These are phyloP conservation scores for Canna indica DNA, from an alignment of 176 grass and related monocot species.

Conservation along the genomic window DNA sequence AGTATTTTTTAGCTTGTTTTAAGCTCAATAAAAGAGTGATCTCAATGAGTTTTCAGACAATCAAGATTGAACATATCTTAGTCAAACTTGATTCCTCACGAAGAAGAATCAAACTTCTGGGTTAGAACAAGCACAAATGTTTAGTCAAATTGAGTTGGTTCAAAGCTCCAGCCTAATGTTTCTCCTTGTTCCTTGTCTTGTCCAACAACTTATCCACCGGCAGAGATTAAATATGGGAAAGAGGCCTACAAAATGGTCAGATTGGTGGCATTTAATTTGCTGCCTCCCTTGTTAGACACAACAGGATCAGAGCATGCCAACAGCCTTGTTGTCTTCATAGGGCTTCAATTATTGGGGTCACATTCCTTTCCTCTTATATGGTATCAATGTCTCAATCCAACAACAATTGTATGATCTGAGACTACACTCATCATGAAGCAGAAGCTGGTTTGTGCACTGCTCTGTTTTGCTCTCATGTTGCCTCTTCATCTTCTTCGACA, in stretches of 20 bases:
- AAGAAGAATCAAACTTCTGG: too few species aligned
- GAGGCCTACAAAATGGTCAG: too few species aligned
- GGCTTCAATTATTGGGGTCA: background rate
- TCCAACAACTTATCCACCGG: background rate
- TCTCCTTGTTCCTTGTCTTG: background rate
- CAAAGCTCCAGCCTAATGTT: background rate
- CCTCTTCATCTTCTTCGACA: background rate
- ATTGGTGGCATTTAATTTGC: background rate
- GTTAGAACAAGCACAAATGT: background rate
- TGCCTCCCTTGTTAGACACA: too few species aligned
- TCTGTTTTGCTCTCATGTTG: background rate
- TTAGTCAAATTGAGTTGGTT: background rate
- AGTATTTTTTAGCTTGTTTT: too few species aligned
- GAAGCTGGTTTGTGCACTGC: background rate
- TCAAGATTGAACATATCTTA: too few species aligned
- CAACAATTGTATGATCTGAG: too few species aligned
- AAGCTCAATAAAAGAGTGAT: too few species aligned
- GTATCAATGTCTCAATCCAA: background rate
- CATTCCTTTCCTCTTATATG: background rate
- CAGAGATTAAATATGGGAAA: background rate
- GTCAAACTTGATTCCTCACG: too few species aligned
- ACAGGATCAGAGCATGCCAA: too few species aligned
- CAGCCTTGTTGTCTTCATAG: background rate
- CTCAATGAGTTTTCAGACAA: too few species aligned
- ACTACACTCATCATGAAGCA: background rate